Evolutionary conservation across 2,329 filamentous ascomycete genomes (phyloP), one percentile per base, ranked within the genome.

Genomic region (Aspergillus fischeri): DNA sequence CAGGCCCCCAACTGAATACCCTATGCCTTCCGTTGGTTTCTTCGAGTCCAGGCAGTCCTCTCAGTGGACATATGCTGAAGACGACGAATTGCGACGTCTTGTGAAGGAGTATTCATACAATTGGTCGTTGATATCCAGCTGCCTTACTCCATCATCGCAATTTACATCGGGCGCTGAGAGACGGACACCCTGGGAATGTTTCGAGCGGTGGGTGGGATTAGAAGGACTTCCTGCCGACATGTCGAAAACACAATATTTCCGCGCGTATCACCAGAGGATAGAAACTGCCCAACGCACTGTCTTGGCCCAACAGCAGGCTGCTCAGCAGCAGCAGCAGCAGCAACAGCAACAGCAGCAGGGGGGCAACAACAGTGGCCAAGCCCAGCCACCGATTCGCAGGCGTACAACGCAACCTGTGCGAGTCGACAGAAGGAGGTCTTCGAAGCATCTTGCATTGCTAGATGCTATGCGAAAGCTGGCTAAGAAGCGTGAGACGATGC

Each of bases 181-280:
- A 60, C 85, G 94, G 50, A 97, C 93, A 2, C 92, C 93, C 0
- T 99, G 94, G 94, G 94, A 99, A 76, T 99, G 94, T 71, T 99
- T 99, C 67, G 94, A 99, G 75, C 85, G 94, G 47, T 99, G 93
- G 93, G 89, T 97, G 54, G 87, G 90, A 64, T 79, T 97, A 11
- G 94, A 97, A 75, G 92, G 92, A 1, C 80, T 97, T 41, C 93
- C 94, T 4, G 85, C 88, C 10, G 94, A 99, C 63, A 95, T 97
- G 88, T 87, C 89, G 20, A 96, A 96, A 77, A 96, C 91, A 0
- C 89, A 92, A 48, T 99, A 97, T 72, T 99, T 97, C 81, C 91
- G 92, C 68, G 85, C 84, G 10, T 88, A 87, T 66, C 84, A 85
- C 60, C 78, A 82, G 55, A 77, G 86, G 42, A 77, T 88, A 47